phyloP scores from a whole-genome alignment of 116 monocot species.

The Dioscorea cayenensis region DNA sequence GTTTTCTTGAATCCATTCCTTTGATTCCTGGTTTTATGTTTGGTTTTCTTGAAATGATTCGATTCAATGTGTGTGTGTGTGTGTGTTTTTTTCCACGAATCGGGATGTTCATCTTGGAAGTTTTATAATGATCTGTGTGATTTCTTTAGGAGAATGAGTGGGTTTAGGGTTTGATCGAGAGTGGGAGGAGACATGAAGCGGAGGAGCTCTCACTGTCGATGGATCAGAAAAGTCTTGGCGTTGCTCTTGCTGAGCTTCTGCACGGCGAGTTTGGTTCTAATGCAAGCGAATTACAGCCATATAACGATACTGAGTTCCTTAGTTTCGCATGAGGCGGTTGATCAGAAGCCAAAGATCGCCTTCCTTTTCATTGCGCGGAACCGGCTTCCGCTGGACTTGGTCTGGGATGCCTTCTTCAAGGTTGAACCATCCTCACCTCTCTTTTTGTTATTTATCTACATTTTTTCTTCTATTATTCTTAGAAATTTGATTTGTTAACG shows the following conservation, averaged over 20 bases:
- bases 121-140: background rate
- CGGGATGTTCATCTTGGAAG: no score
- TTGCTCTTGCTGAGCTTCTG: constrained; percentile 34
- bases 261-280: constrained; percentile 31
- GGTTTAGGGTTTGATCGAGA: background rate
- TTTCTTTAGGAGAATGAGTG: background rate
- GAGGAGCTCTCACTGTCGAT: constrained; percentile 27
- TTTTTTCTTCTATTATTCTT: background rate
- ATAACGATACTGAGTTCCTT: constrained; percentile 4
- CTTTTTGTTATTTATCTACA: no score
- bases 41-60: no score
- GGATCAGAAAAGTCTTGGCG: constrained; percentile 20
- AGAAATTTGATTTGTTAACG: background rate
- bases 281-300: constrained; percentile 22
- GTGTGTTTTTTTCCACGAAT: no score
- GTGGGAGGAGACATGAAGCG: constrained; percentile 45
- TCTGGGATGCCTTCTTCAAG: constrained; percentile 89
- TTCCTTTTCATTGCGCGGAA: constrained; percentile 92
- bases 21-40: no score
- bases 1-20: no score
- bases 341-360: constrained; percentile 54
- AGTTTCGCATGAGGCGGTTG: background rate
- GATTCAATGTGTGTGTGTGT: no score
- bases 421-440: constrained; percentile 13
- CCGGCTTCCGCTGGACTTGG: constrained; percentile 66